Conservation (phyloP, 2,329 filamentous ascomycete species). For the Aspergillus latus region DNA sequence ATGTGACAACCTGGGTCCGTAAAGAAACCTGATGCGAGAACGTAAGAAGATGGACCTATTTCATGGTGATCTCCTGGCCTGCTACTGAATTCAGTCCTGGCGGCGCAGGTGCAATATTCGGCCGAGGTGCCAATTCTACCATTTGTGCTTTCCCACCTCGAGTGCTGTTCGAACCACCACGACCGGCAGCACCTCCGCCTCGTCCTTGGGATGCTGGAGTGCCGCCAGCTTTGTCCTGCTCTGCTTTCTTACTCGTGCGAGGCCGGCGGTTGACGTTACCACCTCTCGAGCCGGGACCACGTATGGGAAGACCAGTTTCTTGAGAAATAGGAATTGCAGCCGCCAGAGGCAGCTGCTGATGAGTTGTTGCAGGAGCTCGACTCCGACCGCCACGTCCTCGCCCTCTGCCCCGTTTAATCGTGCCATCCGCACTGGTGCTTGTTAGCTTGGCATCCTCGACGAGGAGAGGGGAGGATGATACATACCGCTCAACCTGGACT, state of each 20-base stretch:
- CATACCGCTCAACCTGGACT: constrained; percentile 61
- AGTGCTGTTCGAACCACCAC: constrained; percentile 27
- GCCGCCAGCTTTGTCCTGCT: constrained; percentile 75
- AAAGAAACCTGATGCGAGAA: not conserved
- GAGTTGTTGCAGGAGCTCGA: constrained; percentile 61
- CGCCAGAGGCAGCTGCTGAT: constrained; percentile 70
- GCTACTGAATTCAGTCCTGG: constrained; percentile 24
- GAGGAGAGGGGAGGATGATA: constrained; percentile 21
- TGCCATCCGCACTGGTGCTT: constrained; percentile 64
- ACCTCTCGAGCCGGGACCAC: constrained; percentile 70
- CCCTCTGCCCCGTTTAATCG: constrained; percentile 63
- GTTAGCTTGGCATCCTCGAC: constrained; percentile 18
- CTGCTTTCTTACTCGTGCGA: constrained; percentile 79
- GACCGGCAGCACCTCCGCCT: constrained; percentile 28
- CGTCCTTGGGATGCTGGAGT: constrained; percentile 27
- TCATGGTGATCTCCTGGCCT: constrained; percentile 30
- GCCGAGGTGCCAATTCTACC: constrained; percentile 32
- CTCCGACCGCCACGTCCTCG: constrained; percentile 56
- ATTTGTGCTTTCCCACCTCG: constrained; percentile 33
- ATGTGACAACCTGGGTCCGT: too few species aligned
- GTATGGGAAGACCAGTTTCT: constrained; percentile 74
- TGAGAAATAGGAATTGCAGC: constrained; percentile 88
- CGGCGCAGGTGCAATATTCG: constrained; percentile 26
- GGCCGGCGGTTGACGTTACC: constrained; percentile 76
- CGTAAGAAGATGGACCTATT: constrained; percentile 20